These are phyloP conservation scores for Pyricularia sp. DNA, from an alignment of 2,329 filamentous ascomycete species.

Conservation along the genomic window DNA sequence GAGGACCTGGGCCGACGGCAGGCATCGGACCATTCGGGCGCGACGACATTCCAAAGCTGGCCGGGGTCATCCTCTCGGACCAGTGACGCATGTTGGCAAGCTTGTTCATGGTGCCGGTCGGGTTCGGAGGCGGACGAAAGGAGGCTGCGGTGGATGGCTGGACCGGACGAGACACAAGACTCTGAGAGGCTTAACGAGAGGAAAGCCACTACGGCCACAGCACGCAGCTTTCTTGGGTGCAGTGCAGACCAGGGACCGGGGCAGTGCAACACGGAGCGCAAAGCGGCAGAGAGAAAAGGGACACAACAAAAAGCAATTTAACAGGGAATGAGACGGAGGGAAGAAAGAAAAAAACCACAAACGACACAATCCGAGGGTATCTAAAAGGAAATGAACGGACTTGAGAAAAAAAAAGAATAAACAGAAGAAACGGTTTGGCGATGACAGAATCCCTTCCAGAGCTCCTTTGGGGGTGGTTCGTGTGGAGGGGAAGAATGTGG, in stretches of 20 bases:
- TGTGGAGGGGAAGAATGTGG: slow-evolving; percentile 14
- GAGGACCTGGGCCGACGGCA: slow-evolving; percentile 32
- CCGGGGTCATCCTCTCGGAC: slow-evolving; percentile 54
- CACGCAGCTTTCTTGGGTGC: neutral
- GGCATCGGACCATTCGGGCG: slow-evolving; percentile 43
- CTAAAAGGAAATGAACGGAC: slow-evolving; percentile 9
- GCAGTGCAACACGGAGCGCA: slow-evolving; percentile 8
- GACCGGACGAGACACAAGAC: slow-evolving; percentile 3
- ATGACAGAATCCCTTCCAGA: slow-evolving; percentile 15
- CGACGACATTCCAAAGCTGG: slow-evolving; percentile 49
- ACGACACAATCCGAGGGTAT: slow-evolving; percentile 27
- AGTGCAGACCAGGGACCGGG: slow-evolving; percentile 3
- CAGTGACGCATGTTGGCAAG: slow-evolving; percentile 58
- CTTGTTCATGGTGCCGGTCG: slow-evolving; percentile 48
- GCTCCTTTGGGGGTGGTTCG: slow-evolving; percentile 6
- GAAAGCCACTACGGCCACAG: slow-evolving; percentile 5
- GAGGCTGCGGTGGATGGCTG: neutral
- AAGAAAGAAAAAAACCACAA: slow-evolving; percentile 24
- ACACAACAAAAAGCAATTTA: slow-evolving; percentile 12
- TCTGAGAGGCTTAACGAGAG: slow-evolving; percentile 1
- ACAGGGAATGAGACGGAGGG: neutral
- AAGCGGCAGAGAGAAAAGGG: neutral
- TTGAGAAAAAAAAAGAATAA: slow-evolving; percentile 7
- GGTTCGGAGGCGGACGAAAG: neutral
- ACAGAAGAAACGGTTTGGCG: slow-evolving; percentile 11